Evolutionary conservation across 2,329 filamentous ascomycete genomes (phyloP), one percentile per base, ranked within the genome.

Genomic region (Fusarium staphyleae): DNA sequence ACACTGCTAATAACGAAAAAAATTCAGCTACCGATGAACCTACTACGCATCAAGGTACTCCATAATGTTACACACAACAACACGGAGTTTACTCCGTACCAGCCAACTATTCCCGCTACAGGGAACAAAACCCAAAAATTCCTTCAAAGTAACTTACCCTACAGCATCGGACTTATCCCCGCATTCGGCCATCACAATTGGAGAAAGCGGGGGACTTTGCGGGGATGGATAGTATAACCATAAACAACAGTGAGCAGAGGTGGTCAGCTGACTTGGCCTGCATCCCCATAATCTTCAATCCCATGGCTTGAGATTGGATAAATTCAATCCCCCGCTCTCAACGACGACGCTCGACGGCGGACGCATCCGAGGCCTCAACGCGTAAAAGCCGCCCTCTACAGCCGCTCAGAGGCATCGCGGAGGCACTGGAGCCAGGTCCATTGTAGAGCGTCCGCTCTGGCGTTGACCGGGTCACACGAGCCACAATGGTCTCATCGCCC

Each of bases 401-500:
- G 33, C 24, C 18, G 24, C 26, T 14, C 14, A 34, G 32, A 26
- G 36, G 28, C 36, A 18, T 24, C 28, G 39, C 35, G 41, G 36
- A 35, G 29, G 16, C 18, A 29, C 34, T 30, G 37, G 30, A 48
- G 22, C 3, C 4, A 24, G 5, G 22, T 24, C 19, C 48, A 12
- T 37, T 19, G 41, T 37, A 45, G 19, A 32, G 49, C 42, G 16
- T 45, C 37, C 29, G 37, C 57, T 45, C 48, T 55, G 57, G 48
- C 33, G n/a, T 14, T 16, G 36, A 35, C 29, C 30, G 37, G n/a
- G 36, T 7, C 22, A 60, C 47, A 39, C 55, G 40, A 48, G 59
- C 48, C 57, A 55, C 57, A 39, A 68, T 68, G 66, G 54, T 57
- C 57, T 68, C 65, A 55, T 66, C 65, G 39, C 65, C 66, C 50